Percentiles rank a stretch among this genome's conserved stretches.
These are phyloP conservation scores for Xylogone sp. DNA, from an alignment of 2,329 filamentous ascomycete species.

Conservation along the genomic window DNA sequence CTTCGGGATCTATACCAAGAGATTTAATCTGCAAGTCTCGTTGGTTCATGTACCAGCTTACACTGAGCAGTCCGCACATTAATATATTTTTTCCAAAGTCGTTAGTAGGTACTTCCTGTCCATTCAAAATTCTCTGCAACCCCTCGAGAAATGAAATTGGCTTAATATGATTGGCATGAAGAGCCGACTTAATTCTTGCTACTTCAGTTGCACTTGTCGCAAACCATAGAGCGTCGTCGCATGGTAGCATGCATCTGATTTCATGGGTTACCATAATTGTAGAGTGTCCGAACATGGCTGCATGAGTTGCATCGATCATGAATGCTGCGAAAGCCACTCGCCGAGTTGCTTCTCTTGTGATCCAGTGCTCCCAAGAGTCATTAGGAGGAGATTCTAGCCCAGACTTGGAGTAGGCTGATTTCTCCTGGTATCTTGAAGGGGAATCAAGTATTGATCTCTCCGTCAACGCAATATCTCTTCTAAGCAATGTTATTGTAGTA, in stretches of 20 bases:
- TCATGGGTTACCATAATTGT: slow-evolving; percentile 94
- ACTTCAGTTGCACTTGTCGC: slow-evolving; percentile 82
- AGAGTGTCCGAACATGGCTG: slow-evolving; percentile 93
- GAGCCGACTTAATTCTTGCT: slow-evolving; percentile 72
- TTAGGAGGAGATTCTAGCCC: slow-evolving; percentile 62
- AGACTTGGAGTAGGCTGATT: slow-evolving; percentile 33
- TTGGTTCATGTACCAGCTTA: slow-evolving; percentile 95
- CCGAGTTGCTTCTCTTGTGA: slow-evolving; percentile 81
- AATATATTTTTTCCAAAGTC: slow-evolving; percentile 85
- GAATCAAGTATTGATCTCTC: slow-evolving; percentile 79
- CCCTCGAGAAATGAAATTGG: slow-evolving; percentile 82
- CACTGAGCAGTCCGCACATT: slow-evolving; percentile 85
- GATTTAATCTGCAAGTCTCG: slow-evolving; percentile 86
- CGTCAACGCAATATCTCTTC: slow-evolving; percentile 83
- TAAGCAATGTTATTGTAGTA: slow-evolving; percentile 88
- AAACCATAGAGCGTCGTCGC: slow-evolving; percentile 86
- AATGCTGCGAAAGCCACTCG: slow-evolving; percentile 89
- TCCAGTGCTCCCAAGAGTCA: slow-evolving; percentile 91
- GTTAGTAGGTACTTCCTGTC: slow-evolving; percentile 78
- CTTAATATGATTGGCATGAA: slow-evolving; percentile 75
- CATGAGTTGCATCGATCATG: slow-evolving; percentile 87
- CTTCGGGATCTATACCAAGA: slow-evolving; percentile 64
- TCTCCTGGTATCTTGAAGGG: slow-evolving; percentile 60
- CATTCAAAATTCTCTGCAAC: slow-evolving; percentile 78
- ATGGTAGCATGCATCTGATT: slow-evolving; percentile 81